Percentiles rank a stretch among this genome's conserved stretches.
Evolutionary conservation across 1,284 basidiomycete species (phyloP).

Genomic region (Cerioporus squamosus): DNA sequence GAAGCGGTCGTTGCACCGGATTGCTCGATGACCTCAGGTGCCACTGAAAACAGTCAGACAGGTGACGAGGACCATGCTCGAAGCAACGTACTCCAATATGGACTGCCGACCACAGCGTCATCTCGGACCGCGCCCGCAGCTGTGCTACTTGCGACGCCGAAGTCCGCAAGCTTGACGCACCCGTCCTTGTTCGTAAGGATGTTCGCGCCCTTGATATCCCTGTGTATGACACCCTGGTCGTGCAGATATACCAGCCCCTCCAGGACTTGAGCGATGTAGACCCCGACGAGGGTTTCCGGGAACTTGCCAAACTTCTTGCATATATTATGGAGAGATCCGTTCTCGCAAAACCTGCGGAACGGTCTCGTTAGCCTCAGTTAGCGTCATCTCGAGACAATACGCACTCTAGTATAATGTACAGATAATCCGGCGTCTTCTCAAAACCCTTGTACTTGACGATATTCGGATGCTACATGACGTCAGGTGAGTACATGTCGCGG

Average conservation of each 20-base stretch:
- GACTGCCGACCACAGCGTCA: slow-evolving; percentile 93
- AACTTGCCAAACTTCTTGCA: slow-evolving; percentile 98
- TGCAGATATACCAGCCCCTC: slow-evolving; percentile 95
- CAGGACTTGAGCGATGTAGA: slow-evolving; percentile 94
- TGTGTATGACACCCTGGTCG: slow-evolving; percentile 96
- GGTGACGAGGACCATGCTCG: slow-evolving; percentile 19
- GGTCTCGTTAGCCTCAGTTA: background rate
- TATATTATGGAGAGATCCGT: slow-evolving; percentile 94
- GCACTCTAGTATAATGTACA: slow-evolving; percentile 96
- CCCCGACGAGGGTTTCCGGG: slow-evolving; percentile 93
- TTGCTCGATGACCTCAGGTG: slow-evolving; percentile 97
- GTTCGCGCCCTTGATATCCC: slow-evolving; percentile 99
- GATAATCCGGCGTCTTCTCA: slow-evolving; percentile 90
- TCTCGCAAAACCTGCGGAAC: slow-evolving; percentile 86
- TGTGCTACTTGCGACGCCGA: slow-evolving; percentile 85
- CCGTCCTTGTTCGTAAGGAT: slow-evolving; percentile 98
- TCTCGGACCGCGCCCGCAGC: slow-evolving; percentile 75
- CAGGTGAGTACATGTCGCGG: background rate
- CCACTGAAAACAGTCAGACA: slow-evolving; percentile 61
- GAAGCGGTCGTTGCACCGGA: slow-evolving; percentile 95
- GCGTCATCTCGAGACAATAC: slow-evolving; percentile 5
- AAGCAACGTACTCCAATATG: slow-evolving; percentile 87
- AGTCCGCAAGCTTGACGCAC: slow-evolving; percentile 94
- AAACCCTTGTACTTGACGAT: slow-evolving; percentile 99
- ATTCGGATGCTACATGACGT: slow-evolving; percentile 71